Evolutionary conservation across 73 alveolate genomes (phyloP).

Genomic region (Urostyla sp.): DNA sequence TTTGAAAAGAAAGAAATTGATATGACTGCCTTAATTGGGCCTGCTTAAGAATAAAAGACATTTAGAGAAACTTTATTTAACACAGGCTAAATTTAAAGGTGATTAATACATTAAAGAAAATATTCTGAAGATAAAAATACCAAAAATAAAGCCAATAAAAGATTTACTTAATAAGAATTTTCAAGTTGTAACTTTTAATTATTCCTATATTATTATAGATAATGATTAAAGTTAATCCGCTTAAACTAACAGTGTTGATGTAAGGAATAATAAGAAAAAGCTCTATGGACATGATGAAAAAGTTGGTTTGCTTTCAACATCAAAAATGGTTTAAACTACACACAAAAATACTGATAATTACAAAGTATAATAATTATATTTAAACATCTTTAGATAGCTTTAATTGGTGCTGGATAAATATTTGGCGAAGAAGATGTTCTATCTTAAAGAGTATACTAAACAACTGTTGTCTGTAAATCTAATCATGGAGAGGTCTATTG

Average conservation of each 20-base stretch:
- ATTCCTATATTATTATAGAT: too few relatives aligned
- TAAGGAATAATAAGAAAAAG: background rate
- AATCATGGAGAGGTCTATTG: slow-evolving; percentile 16
- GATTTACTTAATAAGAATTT: too few relatives aligned
- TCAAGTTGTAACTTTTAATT: too few relatives aligned
- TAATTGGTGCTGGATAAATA: slow-evolving; percentile 22
- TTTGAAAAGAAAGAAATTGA: background rate
- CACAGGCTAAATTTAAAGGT: too few relatives aligned
- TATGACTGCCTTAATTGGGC: background rate
- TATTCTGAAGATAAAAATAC: background rate
- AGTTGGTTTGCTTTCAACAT: background rate
- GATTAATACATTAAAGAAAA: background rate
- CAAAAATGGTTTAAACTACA: background rate
- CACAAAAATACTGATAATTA: background rate
- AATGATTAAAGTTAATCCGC: background rate
- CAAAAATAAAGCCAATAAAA: background rate
- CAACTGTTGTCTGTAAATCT: slow-evolving; percentile 16
- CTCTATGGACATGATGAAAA: background rate
- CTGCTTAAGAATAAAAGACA: too few relatives aligned
- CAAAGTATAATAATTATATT: too few relatives aligned
- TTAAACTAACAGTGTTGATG: background rate
- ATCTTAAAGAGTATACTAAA: background rate
- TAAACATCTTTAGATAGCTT: slow-evolving; percentile 21
- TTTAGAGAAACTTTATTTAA: too few relatives aligned
- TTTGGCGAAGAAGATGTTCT: slow-evolving; percentile 46